These are phyloP conservation scores for Apiotrichum laibachii DNA, from an alignment of 1,284 basidiomycete species.

Conservation along the genomic window DNA sequence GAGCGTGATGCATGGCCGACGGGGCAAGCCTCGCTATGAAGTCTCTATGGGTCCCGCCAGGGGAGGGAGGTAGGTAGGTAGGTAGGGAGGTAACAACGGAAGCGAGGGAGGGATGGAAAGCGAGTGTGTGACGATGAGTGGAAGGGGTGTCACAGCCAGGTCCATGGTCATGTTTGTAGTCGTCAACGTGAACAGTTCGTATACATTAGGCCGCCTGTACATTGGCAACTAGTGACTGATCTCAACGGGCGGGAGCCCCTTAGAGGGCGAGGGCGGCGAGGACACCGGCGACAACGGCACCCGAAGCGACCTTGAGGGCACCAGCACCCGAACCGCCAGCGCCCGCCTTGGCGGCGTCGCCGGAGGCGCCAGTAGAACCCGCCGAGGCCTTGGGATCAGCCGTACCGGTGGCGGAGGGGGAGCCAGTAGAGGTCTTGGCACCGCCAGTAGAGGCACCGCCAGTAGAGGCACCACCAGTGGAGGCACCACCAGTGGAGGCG, in stretches of 20 bases:
- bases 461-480: neutral
- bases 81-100: neutral
- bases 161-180: too few relatives aligned
- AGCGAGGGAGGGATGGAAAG: neutral
- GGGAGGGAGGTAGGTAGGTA: neutral
- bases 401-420: neutral
- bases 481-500: too few relatives aligned
- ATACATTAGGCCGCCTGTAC: too few relatives aligned
- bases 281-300: slow-evolving; percentile 8
- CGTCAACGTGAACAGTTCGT: too few relatives aligned
- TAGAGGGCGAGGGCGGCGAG: slow-evolving; percentile 13
- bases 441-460: neutral
- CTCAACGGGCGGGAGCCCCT: neutral
- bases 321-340: neutral
- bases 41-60: neutral
- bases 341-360: slow-evolving; percentile 19
- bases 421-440: neutral
- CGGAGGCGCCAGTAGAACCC: slow-evolving; percentile 5
- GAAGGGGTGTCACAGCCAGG: too few relatives aligned
- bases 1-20: neutral
- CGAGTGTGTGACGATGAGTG: neutral
- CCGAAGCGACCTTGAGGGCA: neutral
- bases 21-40: slow-evolving; percentile 1
- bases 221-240: too few relatives aligned
- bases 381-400: neutral